Base-by-base conservation (phyloP, 108 stramenopile species). In the Fistulifera pelliculosa region DNA sequence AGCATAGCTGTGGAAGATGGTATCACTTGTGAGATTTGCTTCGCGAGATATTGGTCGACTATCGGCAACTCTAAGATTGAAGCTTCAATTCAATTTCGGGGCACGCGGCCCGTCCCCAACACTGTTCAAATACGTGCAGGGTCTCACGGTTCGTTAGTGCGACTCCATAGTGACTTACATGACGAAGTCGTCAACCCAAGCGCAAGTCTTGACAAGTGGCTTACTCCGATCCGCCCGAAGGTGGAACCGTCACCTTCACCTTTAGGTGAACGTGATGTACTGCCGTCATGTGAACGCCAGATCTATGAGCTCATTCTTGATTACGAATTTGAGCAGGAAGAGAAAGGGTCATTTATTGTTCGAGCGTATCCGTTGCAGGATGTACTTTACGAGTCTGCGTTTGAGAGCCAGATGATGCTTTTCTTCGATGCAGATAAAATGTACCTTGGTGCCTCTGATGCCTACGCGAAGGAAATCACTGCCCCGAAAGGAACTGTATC, bases 31-130 rank as follows among this genome's bases (percentile, higher is more conserved):
- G 87, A 88, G 61, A 40, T 88, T 16, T 69, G 52, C 17, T 19
- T 88, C 19, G 80, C 75, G 10, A 65, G 82, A 38, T 79, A 80
- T 49, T 83, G 82, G 82, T 66, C 55, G 23, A 55, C 80, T 5
- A 40, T 74, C 31, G 87, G 87, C 27, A 14, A 35, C 10, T 76
- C 78, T 1, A 52, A 64, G 41, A 65, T 69, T 3, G 51, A 64
- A 15, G 58, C 77, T 23, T 43, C 22, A 1, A 76, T 88, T 16
- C 52, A 58, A 50, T 84, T 80, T 57, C 71, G 80, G n/a, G 85
- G 85, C 12, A 45, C 80, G 10, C 59, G 43, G 11, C 76, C 85
- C 18, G 42, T 50, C 4, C 79, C 75, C 13, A 49, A 62, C 0
- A 17, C 8, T 0, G 18, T 79, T 0, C 43, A 31, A 0, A 42